These are phyloP conservation scores for Symbiodinium natans DNA, from an alignment of 73 alveolate genomes.

Conservation along the genomic window DNA sequence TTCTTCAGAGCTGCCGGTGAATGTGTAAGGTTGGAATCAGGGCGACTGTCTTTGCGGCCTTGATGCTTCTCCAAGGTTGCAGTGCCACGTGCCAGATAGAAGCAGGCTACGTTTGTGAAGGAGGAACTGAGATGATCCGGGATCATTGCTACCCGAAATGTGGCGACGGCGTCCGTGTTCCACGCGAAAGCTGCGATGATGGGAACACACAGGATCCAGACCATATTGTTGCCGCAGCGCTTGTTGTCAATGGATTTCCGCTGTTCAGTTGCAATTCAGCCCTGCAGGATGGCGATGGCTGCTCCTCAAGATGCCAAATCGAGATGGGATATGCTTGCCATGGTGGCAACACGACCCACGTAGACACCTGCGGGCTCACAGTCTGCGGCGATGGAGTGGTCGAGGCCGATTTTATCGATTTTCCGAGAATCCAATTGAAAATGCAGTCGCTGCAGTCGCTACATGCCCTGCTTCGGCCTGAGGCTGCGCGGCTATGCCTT, in stretches of 20 bases:
- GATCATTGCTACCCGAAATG: constrained; percentile 62
- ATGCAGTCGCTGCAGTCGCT: too few relatives aligned
- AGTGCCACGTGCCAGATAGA: constrained; percentile 43
- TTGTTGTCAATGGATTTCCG: background rate
- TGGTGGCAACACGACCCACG: constrained; percentile 35
- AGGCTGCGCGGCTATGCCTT: too few relatives aligned
- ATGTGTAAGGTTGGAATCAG: background rate
- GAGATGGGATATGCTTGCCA: constrained; percentile 76
- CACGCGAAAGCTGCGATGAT: constrained; percentile 42
- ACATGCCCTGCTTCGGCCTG: too few relatives aligned
- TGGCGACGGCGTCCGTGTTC: constrained; percentile 65
- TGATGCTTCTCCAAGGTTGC: background rate
- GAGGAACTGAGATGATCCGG: constrained; percentile 76
- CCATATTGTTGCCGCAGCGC: background rate
- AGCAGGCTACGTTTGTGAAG: constrained; percentile 49
- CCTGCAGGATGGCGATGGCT: constrained; percentile 40
- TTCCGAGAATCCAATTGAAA: too few relatives aligned
- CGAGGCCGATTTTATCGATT: constrained; percentile 26
- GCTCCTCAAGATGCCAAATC: constrained; percentile 32
- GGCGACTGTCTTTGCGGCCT: background rate
- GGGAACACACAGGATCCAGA: constrained; percentile 10
- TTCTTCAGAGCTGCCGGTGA: background rate
- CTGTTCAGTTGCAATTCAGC: background rate
- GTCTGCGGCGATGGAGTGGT: constrained; percentile 78
- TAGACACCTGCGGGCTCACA: constrained; percentile 25